These are phyloP conservation scores for Trichomonascus vanleenenianus DNA, from an alignment of 805 yeast genomes.

Conservation along the genomic window DNA sequence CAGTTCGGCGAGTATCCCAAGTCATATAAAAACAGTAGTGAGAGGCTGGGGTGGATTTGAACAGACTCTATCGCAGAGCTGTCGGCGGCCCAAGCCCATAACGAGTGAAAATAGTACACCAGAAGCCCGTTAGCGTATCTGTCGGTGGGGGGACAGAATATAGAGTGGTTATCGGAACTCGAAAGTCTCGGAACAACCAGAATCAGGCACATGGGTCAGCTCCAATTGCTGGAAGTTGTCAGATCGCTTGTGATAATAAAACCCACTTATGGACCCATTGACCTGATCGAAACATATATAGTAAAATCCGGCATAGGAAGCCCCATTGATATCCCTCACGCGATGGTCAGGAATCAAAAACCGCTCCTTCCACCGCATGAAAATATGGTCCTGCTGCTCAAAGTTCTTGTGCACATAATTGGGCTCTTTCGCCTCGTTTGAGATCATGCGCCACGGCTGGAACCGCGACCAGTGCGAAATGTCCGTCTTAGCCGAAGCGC, in stretches of 20 bases:
- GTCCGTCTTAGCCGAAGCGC: slow-evolving; percentile 51
- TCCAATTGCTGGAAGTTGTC: slow-evolving; percentile 76
- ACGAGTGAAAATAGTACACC: no score
- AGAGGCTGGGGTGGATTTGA: no score
- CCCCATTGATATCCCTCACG: slow-evolving; percentile 54
- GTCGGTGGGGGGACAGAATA: no score
- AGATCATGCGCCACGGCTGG: slow-evolving; percentile 35
- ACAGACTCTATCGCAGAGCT: no score
- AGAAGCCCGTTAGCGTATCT: no score
- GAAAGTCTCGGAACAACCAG: slow-evolving; percentile 35
- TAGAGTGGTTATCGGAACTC: slow-evolving; percentile 25
- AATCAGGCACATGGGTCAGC: slow-evolving; percentile 45
- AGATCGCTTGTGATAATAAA: slow-evolving; percentile 73
- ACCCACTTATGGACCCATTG: slow-evolving; percentile 70
- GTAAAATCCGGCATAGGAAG: slow-evolving; percentile 89
- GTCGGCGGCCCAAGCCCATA: no score
- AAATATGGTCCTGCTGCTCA: slow-evolving; percentile 43
- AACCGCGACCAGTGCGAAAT: slow-evolving; percentile 61
- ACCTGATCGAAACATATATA: slow-evolving; percentile 74
- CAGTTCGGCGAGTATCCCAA: no score
- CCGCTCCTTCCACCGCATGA: slow-evolving; percentile 94
- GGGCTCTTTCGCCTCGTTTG: slow-evolving; percentile 21
- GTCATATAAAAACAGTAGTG: no score
- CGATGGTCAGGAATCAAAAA: slow-evolving; percentile 75
- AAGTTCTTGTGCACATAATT: slow-evolving; percentile 26